phyloP scores from a whole-genome alignment of 495 filamentous ascomycete species.

The Penicillium cinerascens region DNA sequence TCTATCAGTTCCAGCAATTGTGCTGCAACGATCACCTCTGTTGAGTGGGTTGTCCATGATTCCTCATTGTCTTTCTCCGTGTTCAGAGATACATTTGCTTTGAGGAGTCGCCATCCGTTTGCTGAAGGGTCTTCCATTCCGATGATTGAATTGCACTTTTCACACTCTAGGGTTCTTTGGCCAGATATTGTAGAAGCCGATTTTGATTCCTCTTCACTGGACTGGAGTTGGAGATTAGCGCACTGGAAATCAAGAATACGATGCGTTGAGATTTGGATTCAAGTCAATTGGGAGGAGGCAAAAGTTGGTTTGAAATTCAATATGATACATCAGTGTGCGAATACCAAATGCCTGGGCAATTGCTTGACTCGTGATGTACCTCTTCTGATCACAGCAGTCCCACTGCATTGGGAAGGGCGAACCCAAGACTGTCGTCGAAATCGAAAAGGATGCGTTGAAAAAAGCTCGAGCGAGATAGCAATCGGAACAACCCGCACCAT shows the following conservation, averaged over 20 bases:
- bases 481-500: constrained; percentile 10
- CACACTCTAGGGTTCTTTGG: constrained; percentile 33
- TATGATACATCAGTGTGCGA: not conserved
- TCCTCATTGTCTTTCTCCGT: not conserved
- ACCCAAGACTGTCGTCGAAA: constrained; percentile 27
- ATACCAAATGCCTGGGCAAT: not conserved
- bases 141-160: constrained; percentile 37
- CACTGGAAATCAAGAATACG: not conserved
- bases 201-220: constrained; percentile 11
- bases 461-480: constrained; percentile 11
- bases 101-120: constrained; percentile 47
- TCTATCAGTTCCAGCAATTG: constrained; percentile 52
- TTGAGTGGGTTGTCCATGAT: constrained; percentile 34
- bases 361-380: constrained; percentile 46
- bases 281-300: not conserved
- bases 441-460: constrained; percentile 20
- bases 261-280: not conserved
- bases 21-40: constrained; percentile 51
- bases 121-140: constrained; percentile 42
- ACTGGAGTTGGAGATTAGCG: constrained; percentile 10
- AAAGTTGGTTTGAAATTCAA: constrained; percentile 2
- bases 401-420: constrained; percentile 46
- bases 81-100: constrained; percentile 44
- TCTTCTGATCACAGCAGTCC: constrained; percentile 50
- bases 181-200: not conserved